Base-by-base conservation (phyloP, 768 basidiomycete genomes). In the Tricholoma matsutake region DNA sequence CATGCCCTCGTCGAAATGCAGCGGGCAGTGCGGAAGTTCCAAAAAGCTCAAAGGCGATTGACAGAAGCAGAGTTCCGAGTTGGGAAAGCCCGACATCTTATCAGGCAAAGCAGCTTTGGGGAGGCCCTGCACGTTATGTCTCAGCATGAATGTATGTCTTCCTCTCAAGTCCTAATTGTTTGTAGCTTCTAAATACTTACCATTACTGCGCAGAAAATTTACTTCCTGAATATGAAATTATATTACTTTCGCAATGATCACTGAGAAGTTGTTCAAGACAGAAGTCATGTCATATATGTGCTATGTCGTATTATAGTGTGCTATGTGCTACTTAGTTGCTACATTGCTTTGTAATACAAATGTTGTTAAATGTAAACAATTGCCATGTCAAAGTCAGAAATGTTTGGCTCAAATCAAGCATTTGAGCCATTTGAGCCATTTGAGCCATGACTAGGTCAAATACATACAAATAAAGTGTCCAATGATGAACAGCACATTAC, bases 281-380 rank as follows among this genome's bases (percentile, higher is more conserved):
- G 39, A 16, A n/a, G n/a, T n/a, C n/a, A n/a, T n/a, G n/a, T n/a
- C n/a, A n/a, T n/a, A n/a, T n/a, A n/a, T n/a, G n/a, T n/a, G 43
- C 20, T n/a, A 45, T 29, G 47, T 51, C 25, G 14, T 29, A 51
- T 43, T 1, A 43, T 43, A 43, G 41, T 18, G n/a, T 43, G n/a
- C n/a, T 43, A 43, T 35, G 34, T 45, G 20, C 43, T 45, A 45
- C 18, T 45, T 39, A 45, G 43, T 45, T 45, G 47, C 28, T 51
- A 51, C 47, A 51, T 29, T n/a, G n/a, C n/a, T n/a, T 51, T 51
- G 47, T 51, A 51, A 51, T 28, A 51, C 47, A 51, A 51, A 51
- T 51, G 20, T 51, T 51, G 47, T 51, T 51, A 25, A 29, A 51
- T 51, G 47, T 51, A 51, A 51, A 51, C 47, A 51, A 51, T 51